Evolutionary conservation across 2,329 filamentous ascomycete species (phyloP), one percentile per base, ranked within the genome.

Genomic region (Ophiocordyceps australis): DNA sequence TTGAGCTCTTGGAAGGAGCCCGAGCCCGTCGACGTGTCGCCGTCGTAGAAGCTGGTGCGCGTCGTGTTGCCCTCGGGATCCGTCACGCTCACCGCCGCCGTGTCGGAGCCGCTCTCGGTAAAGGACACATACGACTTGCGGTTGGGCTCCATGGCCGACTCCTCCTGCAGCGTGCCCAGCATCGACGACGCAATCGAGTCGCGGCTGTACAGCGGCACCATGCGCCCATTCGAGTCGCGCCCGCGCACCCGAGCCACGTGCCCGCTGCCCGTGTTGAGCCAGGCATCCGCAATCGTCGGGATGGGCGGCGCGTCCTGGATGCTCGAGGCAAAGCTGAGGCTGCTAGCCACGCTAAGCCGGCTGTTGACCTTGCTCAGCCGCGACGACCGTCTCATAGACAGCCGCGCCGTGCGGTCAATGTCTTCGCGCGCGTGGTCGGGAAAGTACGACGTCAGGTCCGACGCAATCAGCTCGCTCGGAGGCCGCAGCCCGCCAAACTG

Each of bases 51-150:
- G 45, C 80, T 91, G 27, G 79, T 71, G 29, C 74, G 64, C 14
- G 66, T 59, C 29, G 66, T 54, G 42, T 77, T 73, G 35, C 74
- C 74, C 24, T 83, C 80, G 1, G 78, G 74, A 38, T 92, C 81
- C 2, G 74, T 83, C 23, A 83, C 63, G 35, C 71, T 76, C 31
- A 82, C 58, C n/a, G 62, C 59, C 9, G 69, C 63, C 11, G 63
- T 65, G 36, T 91, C 82, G 2, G 78, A 75, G 29, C 64, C 66
- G 40, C 74, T 80, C 38, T 82, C 78, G 16, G 74, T 70, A 32
- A 81, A 80, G 0, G 77, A 93, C n/a, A 94, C 82, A 41, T 94
- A 95, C 1, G 85, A 94, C 49, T 93, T 93, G 39, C 89, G 72
- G 48, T 91, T 83, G 1, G 81, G 79, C 46, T 93, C 83, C 5